These are phyloP conservation scores for Vishniacozyma victoriae DNA, from an alignment of 768 basidiomycete species.

Conservation along the genomic window DNA sequence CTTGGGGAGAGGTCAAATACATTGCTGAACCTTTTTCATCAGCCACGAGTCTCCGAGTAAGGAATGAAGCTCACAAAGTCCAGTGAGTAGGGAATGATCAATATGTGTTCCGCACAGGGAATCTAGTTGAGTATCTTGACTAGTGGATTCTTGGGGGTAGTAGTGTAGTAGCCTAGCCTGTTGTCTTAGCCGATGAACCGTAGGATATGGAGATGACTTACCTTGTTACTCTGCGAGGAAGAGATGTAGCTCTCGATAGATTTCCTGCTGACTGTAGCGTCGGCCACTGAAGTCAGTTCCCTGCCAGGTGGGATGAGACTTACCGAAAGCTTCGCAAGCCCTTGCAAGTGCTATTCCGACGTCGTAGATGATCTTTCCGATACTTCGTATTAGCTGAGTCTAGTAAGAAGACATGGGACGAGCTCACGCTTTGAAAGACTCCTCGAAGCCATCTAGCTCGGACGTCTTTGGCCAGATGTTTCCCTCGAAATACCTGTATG, in stretches of 20 bases:
- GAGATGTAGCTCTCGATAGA: constrained; percentile 51
- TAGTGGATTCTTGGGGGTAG: constrained; percentile 58
- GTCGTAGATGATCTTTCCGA: constrained; percentile 57
- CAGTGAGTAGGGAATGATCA: constrained; percentile 77
- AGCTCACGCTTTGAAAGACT: constrained; percentile 82
- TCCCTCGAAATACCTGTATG: constrained; percentile 60
- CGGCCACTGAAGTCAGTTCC: too few relatives aligned
- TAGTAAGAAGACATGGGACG: not conserved
- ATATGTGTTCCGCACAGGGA: constrained; percentile 89
- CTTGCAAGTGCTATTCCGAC: constrained; percentile 73
- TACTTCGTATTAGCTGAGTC: constrained; percentile 17
- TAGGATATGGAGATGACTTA: not conserved
- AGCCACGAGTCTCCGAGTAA: too few relatives aligned
- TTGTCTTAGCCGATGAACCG: too few relatives aligned
- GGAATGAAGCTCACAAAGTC: constrained; percentile 62
- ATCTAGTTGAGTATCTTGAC: constrained; percentile 54
- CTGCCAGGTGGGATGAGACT: too few relatives aligned
- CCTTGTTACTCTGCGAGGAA: constrained; percentile 61
- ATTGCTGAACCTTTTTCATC: constrained; percentile 9
- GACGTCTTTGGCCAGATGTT: constrained; percentile 68
- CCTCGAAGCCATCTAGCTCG: constrained; percentile 66
- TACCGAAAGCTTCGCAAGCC: constrained; percentile 90
- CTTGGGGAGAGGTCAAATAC: constrained; percentile 33
- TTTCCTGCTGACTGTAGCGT: not conserved
- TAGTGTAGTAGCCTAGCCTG: constrained; percentile 87